Evolutionary conservation across 805 yeast genomes (phyloP), one percentile per base, ranked within the genome.

Genomic region (Metschnikowia kunwiensis): DNA sequence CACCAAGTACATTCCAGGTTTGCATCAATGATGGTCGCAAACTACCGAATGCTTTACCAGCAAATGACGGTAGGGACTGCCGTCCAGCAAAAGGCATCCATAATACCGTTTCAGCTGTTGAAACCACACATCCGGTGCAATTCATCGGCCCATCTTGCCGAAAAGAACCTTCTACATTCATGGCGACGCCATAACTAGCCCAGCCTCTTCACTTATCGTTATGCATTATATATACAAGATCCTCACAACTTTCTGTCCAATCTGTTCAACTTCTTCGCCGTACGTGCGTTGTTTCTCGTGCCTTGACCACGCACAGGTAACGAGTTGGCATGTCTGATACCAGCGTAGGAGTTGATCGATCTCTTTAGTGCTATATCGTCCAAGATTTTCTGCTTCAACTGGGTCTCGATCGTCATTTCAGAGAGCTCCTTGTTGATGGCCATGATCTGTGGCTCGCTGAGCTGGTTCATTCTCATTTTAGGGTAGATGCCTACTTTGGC

Each of bases 401-500:
- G 82, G 32, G 87, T 86, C 55, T 89, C 97, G 32, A 91, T 83
- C 8, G 85, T 77, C 73, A 85, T 72, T 26, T 78, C 82, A 1
- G 94, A 78, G 32, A 93, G 70, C 58, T 93, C 96, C 58, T 88
- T 91, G 24, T 96, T 83, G 29, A 93, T 70, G 23, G 84, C 78
- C 77, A 91, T 74, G 29, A 88, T 73, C 52, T 88, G 95, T 18
- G 87, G 85, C 62, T 93, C 97, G 19, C 83, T 70, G 24, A 93
- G 74, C 62, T 93, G 95, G 58, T 86, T 93, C 85, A 89, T 82
- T 64, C 95, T 78, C 95, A 91, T 89, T 57, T 75, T 71, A 30
- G 97, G 97, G 55, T 89, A 91, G 42, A 93, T 75, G 8, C 96
- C 96, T 15, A 91, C 77, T 56, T 80, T 86, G 25, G 97, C 80